Conservation (phyloP, 106 monocot species). For the Dendrobium huoshanense region DNA sequence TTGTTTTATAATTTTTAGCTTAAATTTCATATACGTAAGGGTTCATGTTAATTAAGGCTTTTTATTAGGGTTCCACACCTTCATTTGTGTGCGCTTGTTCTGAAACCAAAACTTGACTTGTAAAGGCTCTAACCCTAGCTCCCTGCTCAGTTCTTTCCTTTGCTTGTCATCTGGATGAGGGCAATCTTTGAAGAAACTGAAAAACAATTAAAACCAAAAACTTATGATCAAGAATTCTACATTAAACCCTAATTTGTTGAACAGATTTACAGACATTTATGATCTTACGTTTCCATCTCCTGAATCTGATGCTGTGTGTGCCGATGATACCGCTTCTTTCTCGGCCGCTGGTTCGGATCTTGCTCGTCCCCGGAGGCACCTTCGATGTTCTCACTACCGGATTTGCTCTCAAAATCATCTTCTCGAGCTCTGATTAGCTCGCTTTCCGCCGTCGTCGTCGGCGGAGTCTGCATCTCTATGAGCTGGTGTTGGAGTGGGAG, state of each 20-base stretch:
- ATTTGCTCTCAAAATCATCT: conserved; percentile 73
- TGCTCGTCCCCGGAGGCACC: conserved; percentile 75
- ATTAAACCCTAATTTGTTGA: background rate
- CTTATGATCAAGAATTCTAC: background rate
- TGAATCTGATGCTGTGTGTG: conserved; percentile 98
- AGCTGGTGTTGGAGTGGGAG: conserved; percentile 31
- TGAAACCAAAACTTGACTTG: conserved; percentile 99
- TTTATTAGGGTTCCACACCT: conserved; percentile 33
- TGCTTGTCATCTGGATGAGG: conserved; percentile 99
- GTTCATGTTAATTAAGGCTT: background rate
- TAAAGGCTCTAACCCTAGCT: conserved; percentile 72
- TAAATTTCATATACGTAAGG: too few relatives aligned
- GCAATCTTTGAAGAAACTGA: conserved; percentile 95
- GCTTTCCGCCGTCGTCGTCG: conserved; percentile 11
- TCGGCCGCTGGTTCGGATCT: conserved; percentile 52
- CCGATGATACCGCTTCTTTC: conserved; percentile 90
- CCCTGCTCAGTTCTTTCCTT: conserved; percentile 85
- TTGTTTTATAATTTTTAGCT: too few relatives aligned
- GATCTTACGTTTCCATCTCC: conserved; percentile 88
- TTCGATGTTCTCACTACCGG: conserved; percentile 81
- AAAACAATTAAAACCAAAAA: background rate
- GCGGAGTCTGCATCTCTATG: conserved; percentile 19
- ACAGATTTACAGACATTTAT: background rate
- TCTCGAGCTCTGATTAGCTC: conserved; percentile 32
- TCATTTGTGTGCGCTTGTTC: conserved; percentile 99